Percentiles rank a stretch among this genome's conserved stretches.
phyloP scores from a whole-genome alignment of 2,329 filamentous ascomycete genomes.

The Ophiosphaerella narmari region DNA sequence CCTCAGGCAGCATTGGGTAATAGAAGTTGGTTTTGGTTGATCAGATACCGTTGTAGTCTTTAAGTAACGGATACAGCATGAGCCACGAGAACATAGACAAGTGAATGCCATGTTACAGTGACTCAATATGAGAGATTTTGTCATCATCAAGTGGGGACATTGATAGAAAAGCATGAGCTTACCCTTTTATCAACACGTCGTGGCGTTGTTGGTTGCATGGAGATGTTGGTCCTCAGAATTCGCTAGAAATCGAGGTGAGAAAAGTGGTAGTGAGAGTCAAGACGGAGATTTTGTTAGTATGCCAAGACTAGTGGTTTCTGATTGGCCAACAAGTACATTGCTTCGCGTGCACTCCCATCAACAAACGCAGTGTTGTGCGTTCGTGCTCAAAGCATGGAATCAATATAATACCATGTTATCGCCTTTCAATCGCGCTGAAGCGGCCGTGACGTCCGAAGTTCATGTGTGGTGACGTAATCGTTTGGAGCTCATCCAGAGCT shows the following conservation, averaged over 20 bases:
- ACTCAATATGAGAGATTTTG: slow-evolving; percentile 31
- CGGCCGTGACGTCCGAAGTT: no score
- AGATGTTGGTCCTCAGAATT: not conserved
- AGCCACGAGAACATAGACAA: slow-evolving; percentile 34
- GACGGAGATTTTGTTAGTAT: not conserved
- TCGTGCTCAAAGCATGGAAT: not conserved
- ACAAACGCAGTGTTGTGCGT: no score
- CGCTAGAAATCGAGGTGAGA: not conserved
- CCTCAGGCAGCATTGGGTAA: not conserved
- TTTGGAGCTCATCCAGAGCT: not conserved
- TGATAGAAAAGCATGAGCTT: not conserved
- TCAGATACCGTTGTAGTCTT: slow-evolving; percentile 50
- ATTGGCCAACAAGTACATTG: not conserved
- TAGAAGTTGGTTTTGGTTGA: slow-evolving; percentile 1
- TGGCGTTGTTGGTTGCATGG: slow-evolving; percentile 1
- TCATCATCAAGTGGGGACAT: slow-evolving; percentile 27
- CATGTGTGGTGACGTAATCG: slow-evolving; percentile 3
- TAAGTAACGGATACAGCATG: slow-evolving; percentile 39
- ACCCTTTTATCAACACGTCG: slow-evolving; percentile 1
- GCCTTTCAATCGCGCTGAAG: no score
- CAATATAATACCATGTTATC: not conserved
- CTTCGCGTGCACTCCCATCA: no score
- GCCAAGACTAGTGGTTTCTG: not conserved
- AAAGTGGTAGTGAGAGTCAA: not conserved
- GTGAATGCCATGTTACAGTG: slow-evolving; percentile 33